Conservation (phyloP, 73 alveolate species). For the Paramecium pentaurelia region DNA sequence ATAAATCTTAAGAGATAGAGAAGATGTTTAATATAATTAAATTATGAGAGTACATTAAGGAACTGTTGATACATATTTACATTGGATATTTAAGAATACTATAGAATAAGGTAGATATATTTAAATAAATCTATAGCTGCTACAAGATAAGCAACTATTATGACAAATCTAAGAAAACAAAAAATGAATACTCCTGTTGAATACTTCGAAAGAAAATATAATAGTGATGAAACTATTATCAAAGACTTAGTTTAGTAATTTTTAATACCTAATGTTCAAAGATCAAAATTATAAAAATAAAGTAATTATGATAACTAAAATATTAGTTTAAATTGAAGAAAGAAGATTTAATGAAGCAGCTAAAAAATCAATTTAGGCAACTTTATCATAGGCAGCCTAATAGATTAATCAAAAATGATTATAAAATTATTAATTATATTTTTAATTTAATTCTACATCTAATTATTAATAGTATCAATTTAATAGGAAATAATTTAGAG, state of each 20-base stretch:
- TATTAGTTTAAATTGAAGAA: slow-evolving; percentile 86
- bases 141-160: slow-evolving; percentile 84
- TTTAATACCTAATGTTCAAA: slow-evolving; percentile 94
- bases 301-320: slow-evolving; percentile 4
- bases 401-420: slow-evolving; percentile 55
- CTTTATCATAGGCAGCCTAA: slow-evolving; percentile 78
- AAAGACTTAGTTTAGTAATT: slow-evolving; percentile 93
- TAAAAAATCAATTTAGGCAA: slow-evolving; percentile 80
- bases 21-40: slow-evolving; percentile 92
- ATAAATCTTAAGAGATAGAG: slow-evolving; percentile 91
- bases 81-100: slow-evolving; percentile 84
- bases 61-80: slow-evolving; percentile 92
- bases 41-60: slow-evolving; percentile 95
- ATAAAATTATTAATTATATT: not conserved
- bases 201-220: slow-evolving; percentile 90
- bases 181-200: slow-evolving; percentile 91
- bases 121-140: slow-evolving; percentile 46
- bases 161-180: slow-evolving; percentile 90
- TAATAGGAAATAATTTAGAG: no score
- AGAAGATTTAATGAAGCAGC: slow-evolving; percentile 98
- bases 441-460: not conserved
- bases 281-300: slow-evolving; percentile 87
- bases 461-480: not conserved
- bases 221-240: slow-evolving; percentile 89
- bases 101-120: slow-evolving; percentile 71